phyloP scores from a whole-genome alignment of 2,329 filamentous ascomycete species.

The Tolypocladium paradoxum region DNA sequence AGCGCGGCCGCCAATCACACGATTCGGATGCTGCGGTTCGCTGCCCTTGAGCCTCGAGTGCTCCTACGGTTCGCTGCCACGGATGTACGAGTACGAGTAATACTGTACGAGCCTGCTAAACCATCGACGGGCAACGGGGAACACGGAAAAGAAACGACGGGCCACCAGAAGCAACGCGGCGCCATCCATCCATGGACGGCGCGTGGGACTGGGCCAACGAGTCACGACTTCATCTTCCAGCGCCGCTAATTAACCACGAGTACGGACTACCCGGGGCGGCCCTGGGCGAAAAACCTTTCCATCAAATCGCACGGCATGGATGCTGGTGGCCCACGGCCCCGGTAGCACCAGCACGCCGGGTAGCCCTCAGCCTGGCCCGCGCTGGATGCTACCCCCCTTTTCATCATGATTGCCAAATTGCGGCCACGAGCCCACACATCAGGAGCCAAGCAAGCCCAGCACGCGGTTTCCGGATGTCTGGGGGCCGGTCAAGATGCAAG shows the following conservation, averaged over 20 bases:
- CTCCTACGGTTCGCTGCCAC: neutral
- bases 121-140: neutral
- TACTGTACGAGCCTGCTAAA: neutral
- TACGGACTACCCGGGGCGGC: neutral
- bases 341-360: slow-evolving; percentile 1
- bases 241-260: neutral
- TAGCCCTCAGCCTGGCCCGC: neutral
- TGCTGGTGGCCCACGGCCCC: neutral
- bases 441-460: neutral
- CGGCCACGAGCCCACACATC: neutral
- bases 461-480: neutral
- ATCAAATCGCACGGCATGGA: neutral
- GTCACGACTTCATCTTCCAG: neutral
- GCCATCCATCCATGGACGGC: neutral
- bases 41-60: neutral
- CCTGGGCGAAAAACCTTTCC: neutral
- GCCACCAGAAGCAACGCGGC: neutral
- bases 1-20: neutral
- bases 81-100: neutral
- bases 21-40: neutral
- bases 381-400: neutral
- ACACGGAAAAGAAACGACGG: neutral
- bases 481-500: slow-evolving; percentile 1
- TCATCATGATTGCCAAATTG: neutral
- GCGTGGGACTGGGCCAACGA: neutral